Evolutionary conservation across 2,329 filamentous ascomycete genomes (phyloP).

Genomic region (Fusarium miscanthi): DNA sequence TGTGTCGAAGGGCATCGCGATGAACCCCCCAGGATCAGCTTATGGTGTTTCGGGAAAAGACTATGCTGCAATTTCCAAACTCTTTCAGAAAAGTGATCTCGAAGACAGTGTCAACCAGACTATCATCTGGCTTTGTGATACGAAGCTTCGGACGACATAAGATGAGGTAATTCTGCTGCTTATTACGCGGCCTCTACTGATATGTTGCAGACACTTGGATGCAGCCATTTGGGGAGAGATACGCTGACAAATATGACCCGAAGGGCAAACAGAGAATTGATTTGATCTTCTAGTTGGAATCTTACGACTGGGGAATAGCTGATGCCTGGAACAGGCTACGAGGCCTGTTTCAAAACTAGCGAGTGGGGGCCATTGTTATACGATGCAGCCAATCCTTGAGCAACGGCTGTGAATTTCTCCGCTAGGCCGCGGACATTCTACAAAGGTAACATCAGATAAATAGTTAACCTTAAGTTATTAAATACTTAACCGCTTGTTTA

Average conservation of each 20-base stretch:
- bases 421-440: not conserved
- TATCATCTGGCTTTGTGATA: slow-evolving; percentile 13
- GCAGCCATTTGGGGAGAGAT: slow-evolving; percentile 23
- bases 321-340: not conserved
- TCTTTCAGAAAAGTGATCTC: slow-evolving; percentile 10
- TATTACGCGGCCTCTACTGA: not conserved
- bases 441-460: not conserved
- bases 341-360: not conserved
- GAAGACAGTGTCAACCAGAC: slow-evolving; percentile 6
- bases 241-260: not conserved
- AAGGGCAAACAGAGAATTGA: slow-evolving; percentile 11
- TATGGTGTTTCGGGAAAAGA: not conserved
- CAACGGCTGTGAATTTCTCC: not conserved
- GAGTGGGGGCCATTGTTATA: not conserved
- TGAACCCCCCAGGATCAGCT: slow-evolving; percentile 6
- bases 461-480: not conserved
- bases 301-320: not conserved
- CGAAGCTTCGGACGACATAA: slow-evolving; percentile 16
- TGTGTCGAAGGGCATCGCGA: slow-evolving; percentile 5
- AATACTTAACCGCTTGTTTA: not conserved
- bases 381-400: not conserved
- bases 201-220: slow-evolving; percentile 8
- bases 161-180: not conserved
- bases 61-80: not conserved
- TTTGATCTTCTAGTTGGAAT: not conserved